Base-by-base conservation (phyloP, 148 eudicot genomes). In the Pouteria glomerata region DNA sequence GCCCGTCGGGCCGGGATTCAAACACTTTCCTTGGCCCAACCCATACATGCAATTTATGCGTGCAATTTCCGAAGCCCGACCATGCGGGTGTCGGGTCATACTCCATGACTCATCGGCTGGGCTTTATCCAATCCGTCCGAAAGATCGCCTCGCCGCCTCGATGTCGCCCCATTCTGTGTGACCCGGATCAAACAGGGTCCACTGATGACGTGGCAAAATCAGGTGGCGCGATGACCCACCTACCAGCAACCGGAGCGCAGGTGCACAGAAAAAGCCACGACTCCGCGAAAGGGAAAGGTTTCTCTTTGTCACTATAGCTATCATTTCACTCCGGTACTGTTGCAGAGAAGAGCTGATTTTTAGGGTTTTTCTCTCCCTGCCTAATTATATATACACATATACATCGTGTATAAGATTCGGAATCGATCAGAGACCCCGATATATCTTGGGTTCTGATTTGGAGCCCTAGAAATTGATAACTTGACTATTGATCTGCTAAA, bases 251-350 rank as follows among this genome's bases (percentile, higher is more conserved):
- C 19, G 45, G 30, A 18, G 27, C 47, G 14, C n/a, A 41, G 68
- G 19, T 10, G 31, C 50, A 34, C 42, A 1, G 19, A 29, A 61
- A 63, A 63, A 24, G 30, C 1, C 58, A 55, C 23, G 19, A 8
- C 45, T 8, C 31, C 68, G 51, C 51, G 47, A 62, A 62, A 62
- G 47, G 66, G 47, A n/a, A 62, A 62, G 47, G 29, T 27, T 15
- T 30, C 60, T 31, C 39, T 58, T 44, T 58, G n/a, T 37, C 68
- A 63, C 50, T 63, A 8, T 42, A 39, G 23, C 50, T 2, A 55
- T 21, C 29, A 2, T 55, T 24, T 55, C 58, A 21, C 68, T 63
- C 68, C 31, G 29, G 4, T 26, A 24, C 68, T 23, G 48, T 41
- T 31, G 10, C 47, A 61, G 21, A 50, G 12, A 48, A 16, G 23